phyloP scores from a whole-genome alignment of 805 yeast genomes.

The Pichia heedii region DNA sequence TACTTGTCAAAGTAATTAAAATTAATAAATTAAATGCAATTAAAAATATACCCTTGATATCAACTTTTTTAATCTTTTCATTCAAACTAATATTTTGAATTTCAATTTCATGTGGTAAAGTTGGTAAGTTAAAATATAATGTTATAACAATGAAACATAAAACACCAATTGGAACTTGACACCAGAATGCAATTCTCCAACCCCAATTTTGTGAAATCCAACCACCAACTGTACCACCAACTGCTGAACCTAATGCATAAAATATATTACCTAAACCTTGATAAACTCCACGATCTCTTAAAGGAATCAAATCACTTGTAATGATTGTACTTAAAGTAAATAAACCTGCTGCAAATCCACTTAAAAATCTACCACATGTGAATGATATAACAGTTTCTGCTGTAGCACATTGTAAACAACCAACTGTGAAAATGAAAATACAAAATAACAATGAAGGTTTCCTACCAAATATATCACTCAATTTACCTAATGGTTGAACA shows the following conservation, averaged over 20 bases:
- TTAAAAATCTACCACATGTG: slow-evolving; percentile 53
- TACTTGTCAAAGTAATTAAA: slow-evolving; percentile 29
- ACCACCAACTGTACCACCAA: slow-evolving; percentile 63
- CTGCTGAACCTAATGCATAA: slow-evolving; percentile 70
- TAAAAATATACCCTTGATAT: slow-evolving; percentile 33
- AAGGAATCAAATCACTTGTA: slow-evolving; percentile 70
- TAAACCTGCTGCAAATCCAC: slow-evolving; percentile 91
- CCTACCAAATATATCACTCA: slow-evolving; percentile 67
- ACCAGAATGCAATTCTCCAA: slow-evolving; percentile 56
- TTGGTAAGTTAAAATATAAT: slow-evolving; percentile 38
- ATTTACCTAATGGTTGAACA: slow-evolving; percentile 65
- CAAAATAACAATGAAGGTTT: slow-evolving; percentile 44
- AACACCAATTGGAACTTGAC: slow-evolving; percentile 45
- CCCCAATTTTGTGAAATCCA: slow-evolving; percentile 46
- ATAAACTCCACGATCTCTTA: slow-evolving; percentile 71
- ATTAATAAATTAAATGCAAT: slow-evolving; percentile 27
- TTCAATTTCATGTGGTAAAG: slow-evolving; percentile 23
- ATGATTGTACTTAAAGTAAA: slow-evolving; percentile 69
- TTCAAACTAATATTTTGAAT: slow-evolving; percentile 27
- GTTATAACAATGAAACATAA: slow-evolving; percentile 30
- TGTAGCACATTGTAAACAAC: slow-evolving; percentile 46
- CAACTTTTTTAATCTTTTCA: slow-evolving; percentile 46
- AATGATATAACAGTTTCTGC: slow-evolving; percentile 39
- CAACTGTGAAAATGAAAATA: slow-evolving; percentile 46
- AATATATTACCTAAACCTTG: slow-evolving; percentile 81